A percentile compares a stretch with the other conserved stretches of the same genome.
These are phyloP conservation scores for Scheffersomyces illinoinensis DNA, from an alignment of 1,139 yeast species.

Conservation along the genomic window DNA sequence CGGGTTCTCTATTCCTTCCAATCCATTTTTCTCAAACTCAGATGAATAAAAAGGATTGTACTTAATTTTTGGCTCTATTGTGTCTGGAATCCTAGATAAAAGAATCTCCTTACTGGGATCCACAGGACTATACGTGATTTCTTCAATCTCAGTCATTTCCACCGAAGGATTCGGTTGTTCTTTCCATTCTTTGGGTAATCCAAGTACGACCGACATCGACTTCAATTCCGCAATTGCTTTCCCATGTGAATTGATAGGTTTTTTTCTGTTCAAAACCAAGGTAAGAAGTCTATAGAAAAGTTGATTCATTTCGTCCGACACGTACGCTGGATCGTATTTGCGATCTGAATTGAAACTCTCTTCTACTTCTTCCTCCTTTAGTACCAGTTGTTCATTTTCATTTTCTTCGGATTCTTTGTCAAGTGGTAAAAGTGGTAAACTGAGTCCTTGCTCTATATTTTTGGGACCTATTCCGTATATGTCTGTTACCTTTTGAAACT, in stretches of 20 bases:
- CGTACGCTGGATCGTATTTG: slow-evolving; percentile 9
- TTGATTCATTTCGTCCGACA: slow-evolving; percentile 35
- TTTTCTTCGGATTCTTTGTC: neutral
- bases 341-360: neutral
- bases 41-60: slow-evolving; percentile 36
- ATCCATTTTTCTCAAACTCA: slow-evolving; percentile 45
- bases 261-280: slow-evolving; percentile 44
- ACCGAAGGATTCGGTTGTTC: slow-evolving; percentile 8
- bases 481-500: slow-evolving; percentile 35
- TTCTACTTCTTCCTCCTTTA: neutral
- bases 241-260: slow-evolving; percentile 27
- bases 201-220: slow-evolving; percentile 22
- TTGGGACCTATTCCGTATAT: slow-evolving; percentile 42
- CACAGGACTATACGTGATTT: slow-evolving; percentile 25
- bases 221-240: slow-evolving; percentile 46
- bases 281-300: slow-evolving; percentile 38
- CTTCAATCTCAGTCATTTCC: slow-evolving; percentile 14
- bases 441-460: slow-evolving; percentile 52
- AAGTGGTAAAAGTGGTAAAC: slow-evolving; percentile 22
- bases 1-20: slow-evolving; percentile 43
- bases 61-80: slow-evolving; percentile 12
- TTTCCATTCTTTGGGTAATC: slow-evolving; percentile 23
- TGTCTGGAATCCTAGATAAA: slow-evolving; percentile 18
- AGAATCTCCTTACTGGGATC: slow-evolving; percentile 24
- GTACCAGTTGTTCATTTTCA: neutral